Percentiles rank a stretch among this genome's conserved stretches.
These are phyloP conservation scores for Apodospora peruviana DNA, from an alignment of 495 filamentous ascomycete species.

Conservation along the genomic window DNA sequence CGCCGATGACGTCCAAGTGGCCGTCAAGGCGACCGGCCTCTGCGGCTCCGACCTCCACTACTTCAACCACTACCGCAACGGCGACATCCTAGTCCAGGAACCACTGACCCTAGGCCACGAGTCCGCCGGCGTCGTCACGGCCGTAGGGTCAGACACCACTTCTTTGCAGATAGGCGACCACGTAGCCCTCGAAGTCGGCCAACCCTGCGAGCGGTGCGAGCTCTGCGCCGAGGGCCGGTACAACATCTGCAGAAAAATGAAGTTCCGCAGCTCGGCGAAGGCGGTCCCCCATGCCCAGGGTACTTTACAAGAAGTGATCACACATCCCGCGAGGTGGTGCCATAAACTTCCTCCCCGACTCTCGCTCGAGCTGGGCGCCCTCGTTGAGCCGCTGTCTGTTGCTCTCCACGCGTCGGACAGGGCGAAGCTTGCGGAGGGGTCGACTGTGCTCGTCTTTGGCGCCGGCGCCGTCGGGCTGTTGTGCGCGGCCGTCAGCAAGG, in stretches of 20 bases:
- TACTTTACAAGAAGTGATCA: slow-evolving; percentile 73
- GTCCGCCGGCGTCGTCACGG: slow-evolving; percentile 52
- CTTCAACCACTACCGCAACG: slow-evolving; percentile 62
- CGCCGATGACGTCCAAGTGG: slow-evolving; percentile 51
- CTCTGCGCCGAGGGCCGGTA: slow-evolving; percentile 66
- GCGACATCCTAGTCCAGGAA: slow-evolving; percentile 58
- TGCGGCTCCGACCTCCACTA: slow-evolving; percentile 69
- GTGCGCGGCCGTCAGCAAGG: slow-evolving; percentile 60
- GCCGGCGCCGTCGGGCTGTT: slow-evolving; percentile 77
- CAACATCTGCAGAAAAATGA: slow-evolving; percentile 79
- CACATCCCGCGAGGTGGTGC: slow-evolving; percentile 66
- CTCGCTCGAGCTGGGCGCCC: slow-evolving; percentile 62
- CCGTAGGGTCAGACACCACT: slow-evolving; percentile 43
- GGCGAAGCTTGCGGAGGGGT: slow-evolving; percentile 46
- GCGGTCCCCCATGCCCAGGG: slow-evolving; percentile 74
- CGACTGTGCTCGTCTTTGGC: slow-evolving; percentile 68
- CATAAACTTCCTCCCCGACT: slow-evolving; percentile 59
- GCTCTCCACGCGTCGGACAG: slow-evolving; percentile 69
- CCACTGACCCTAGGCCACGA: slow-evolving; percentile 61
- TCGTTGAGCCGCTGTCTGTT: slow-evolving; percentile 75
- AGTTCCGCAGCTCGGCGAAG: slow-evolving; percentile 75
- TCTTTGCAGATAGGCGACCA: slow-evolving; percentile 55
- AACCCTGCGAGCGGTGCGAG: slow-evolving; percentile 67
- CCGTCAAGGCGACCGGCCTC: slow-evolving; percentile 55
- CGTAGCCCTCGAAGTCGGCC: slow-evolving; percentile 79